phyloP scores from a whole-genome alignment of 768 basidiomycete genomes.

The Strobilomyces dryophilus region DNA sequence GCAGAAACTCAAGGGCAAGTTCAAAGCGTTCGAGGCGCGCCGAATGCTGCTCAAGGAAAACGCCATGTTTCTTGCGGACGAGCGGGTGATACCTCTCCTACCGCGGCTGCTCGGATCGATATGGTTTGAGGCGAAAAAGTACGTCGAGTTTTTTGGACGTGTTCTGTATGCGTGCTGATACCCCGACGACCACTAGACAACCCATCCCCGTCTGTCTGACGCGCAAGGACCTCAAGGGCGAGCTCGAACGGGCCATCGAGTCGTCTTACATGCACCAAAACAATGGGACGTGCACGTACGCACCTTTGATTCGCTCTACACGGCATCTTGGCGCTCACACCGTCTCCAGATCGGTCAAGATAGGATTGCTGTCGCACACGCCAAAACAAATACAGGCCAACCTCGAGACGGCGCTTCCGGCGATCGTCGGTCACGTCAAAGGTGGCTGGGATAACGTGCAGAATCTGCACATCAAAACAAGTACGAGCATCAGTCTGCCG shows the following conservation, averaged over 20 bases:
- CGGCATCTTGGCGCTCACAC: neutral
- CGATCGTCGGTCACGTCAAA: conserved; percentile 62
- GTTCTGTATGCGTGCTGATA: neutral
- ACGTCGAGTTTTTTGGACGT: conserved; percentile 24
- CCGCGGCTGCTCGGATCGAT: conserved; percentile 83
- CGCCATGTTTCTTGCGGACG: conserved; percentile 91
- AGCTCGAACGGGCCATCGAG: conserved; percentile 88
- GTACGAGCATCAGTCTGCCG: conserved; percentile 77
- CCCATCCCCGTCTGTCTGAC: conserved; percentile 92
- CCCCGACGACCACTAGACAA: conserved; percentile 49
- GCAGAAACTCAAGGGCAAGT: conserved; percentile 91
- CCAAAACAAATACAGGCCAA: conserved; percentile 75
- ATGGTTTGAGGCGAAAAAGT: conserved; percentile 98
- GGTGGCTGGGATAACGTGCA: conserved; percentile 91
- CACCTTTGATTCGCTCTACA: conserved; percentile 9
- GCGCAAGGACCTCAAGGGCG: conserved; percentile 85
- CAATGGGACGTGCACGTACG: conserved; percentile 88
- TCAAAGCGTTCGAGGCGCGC: conserved; percentile 78
- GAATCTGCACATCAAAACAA: conserved; percentile 86
- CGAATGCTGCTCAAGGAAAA: conserved; percentile 83
- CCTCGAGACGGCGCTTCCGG: conserved; percentile 73
- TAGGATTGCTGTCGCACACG: conserved; percentile 70
- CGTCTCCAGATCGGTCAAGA: conserved; percentile 68
- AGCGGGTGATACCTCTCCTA: conserved; percentile 80
- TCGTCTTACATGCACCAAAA: conserved; percentile 97